Evolutionary conservation across 1,139 yeast genomes (phyloP).

Genomic region (Magnusiomyces fungicola): DNA sequence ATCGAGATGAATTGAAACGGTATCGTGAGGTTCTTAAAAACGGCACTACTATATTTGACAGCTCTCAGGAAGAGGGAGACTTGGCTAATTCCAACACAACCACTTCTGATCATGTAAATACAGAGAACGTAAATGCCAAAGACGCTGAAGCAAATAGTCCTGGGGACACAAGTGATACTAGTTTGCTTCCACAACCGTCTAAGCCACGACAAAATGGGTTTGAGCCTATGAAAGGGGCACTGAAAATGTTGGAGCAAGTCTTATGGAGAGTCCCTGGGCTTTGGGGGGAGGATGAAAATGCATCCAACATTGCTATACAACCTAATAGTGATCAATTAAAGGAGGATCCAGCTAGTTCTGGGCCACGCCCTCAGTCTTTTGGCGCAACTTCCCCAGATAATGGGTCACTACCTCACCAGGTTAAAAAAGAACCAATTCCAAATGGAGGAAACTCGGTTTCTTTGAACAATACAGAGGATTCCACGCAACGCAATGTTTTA

Average conservation of each 20-base stretch:
- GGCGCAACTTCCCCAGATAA: too few species aligned
- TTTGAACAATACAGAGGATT: too few species aligned
- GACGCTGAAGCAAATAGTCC: background rate
- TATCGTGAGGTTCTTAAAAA: background rate
- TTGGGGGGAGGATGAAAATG: too few species aligned
- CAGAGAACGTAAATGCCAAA: background rate
- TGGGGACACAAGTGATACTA: background rate
- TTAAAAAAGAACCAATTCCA: too few species aligned
- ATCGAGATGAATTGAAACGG: background rate
- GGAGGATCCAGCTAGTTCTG: too few species aligned
- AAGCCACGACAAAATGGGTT: background rate
- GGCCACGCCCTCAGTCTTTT: too few species aligned
- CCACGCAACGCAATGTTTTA: too few species aligned
- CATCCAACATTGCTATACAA: too few species aligned
- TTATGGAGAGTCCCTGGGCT: background rate
- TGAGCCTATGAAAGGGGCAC: background rate
- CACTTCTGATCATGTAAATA: background rate
- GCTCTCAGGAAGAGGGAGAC: slow-evolving; percentile 20
- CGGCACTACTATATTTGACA: background rate
- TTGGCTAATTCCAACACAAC: background rate
- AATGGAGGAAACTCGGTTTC: too few species aligned
- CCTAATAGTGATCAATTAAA: too few species aligned
- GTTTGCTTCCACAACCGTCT: background rate
- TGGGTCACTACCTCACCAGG: too few species aligned
- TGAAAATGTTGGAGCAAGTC: background rate